phyloP scores from a whole-genome alignment of 2,329 filamentous ascomycete species.

The Penicillium occitanis region DNA sequence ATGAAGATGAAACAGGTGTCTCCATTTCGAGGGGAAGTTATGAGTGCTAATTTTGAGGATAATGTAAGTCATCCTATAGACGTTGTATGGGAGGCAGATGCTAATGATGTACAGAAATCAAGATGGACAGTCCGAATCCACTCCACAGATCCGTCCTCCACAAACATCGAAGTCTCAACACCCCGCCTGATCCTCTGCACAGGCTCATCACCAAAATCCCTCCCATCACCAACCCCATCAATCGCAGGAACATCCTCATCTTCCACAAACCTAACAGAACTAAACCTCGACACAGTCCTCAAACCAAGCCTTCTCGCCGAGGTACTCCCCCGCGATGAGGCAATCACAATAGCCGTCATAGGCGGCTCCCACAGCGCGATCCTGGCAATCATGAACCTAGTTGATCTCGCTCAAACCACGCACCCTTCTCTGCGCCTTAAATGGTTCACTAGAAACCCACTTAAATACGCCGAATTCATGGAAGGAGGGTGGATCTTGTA shows the following conservation, averaged over 20 bases:
- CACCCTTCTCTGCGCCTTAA: conserved; percentile 57
- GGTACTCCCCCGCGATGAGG: conserved; percentile 38
- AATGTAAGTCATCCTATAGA: conserved; percentile 27
- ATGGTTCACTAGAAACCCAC: conserved; percentile 62
- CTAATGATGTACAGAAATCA: conserved; percentile 25
- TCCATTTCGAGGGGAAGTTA: conserved; percentile 36
- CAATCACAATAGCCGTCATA: conserved; percentile 55
- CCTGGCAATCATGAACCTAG: conserved; percentile 61
- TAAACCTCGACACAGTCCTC: conserved; percentile 58
- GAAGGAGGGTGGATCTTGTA: conserved; percentile 61
- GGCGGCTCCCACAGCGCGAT: conserved; percentile 65
- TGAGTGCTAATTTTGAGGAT: conserved; percentile 34
- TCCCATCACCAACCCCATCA: conserved; percentile 44
- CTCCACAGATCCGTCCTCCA: conserved; percentile 30
- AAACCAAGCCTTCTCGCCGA: conserved; percentile 52
- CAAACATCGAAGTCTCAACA: conserved; percentile 37
- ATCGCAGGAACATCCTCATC: conserved; percentile 28
- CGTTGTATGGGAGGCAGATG: not conserved
- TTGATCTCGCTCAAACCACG: conserved; percentile 52
- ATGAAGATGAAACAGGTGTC: conserved; percentile 39
- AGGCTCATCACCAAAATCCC: conserved; percentile 53
- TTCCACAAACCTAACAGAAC: conserved; percentile 38
- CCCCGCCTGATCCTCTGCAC: conserved; percentile 59
- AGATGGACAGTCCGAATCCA: conserved; percentile 37
- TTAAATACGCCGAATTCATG: conserved; percentile 62